These are phyloP conservation scores for Phytopythium mirpurense DNA, from an alignment of 352 stramenopile species.

Conservation along the genomic window DNA sequence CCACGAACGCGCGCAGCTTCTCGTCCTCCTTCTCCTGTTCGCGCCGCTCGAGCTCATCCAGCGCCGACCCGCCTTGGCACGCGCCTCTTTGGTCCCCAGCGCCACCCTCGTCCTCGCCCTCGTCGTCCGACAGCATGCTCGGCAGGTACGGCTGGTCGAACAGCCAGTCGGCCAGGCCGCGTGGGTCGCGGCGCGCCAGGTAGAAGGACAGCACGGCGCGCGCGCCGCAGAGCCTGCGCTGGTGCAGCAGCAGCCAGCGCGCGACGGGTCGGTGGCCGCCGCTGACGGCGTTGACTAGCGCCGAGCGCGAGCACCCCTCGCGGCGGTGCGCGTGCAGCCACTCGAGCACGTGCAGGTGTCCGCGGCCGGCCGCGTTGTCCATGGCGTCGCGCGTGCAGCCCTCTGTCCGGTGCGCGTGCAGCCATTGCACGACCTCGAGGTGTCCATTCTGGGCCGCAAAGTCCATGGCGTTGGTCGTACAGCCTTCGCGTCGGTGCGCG, in stretches of 20 bases:
- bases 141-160: constrained; percentile 26
- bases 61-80: too few relatives aligned
- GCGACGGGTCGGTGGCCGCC: constrained; percentile 45
- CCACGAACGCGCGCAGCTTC: constrained; percentile 1
- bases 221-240: constrained; percentile 31
- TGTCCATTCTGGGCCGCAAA: constrained; percentile 55
- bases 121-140: constrained; percentile 19
- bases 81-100: too few relatives aligned
- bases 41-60: neutral
- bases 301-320: constrained; percentile 69
- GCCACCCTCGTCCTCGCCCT: constrained; percentile 19
- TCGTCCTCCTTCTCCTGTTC: constrained; percentile 1
- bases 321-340: constrained; percentile 45
- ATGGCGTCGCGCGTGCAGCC: constrained; percentile 49
- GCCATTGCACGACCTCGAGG: constrained; percentile 53
- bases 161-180: constrained; percentile 26
- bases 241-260: constrained; percentile 46
- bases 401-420: constrained; percentile 45
- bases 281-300: constrained; percentile 55
- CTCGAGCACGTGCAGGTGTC: constrained; percentile 37
- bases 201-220: constrained; percentile 32
- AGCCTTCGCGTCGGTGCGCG: constrained; percentile 43
- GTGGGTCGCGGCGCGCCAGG: constrained; percentile 20
- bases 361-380: constrained; percentile 47
- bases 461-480: constrained; percentile 57